These are phyloP conservation scores for Penicillium dipodomyicola DNA, from an alignment of 495 filamentous ascomycete species.

Conservation along the genomic window DNA sequence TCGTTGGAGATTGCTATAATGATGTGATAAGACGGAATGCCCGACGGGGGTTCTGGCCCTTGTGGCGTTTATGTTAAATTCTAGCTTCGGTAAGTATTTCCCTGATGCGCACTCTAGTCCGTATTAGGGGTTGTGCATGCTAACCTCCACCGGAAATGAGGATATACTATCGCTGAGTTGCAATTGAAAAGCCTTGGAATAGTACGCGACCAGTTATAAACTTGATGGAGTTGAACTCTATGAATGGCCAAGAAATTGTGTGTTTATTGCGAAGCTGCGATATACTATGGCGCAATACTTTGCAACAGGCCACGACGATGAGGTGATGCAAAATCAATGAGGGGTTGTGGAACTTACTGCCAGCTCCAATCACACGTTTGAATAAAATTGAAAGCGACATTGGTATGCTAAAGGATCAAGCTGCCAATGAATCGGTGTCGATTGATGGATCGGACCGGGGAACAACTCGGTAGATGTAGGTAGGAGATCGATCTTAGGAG, in stretches of 20 bases:
- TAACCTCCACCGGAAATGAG: background rate
- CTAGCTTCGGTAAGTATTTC: background rate
- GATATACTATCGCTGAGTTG: background rate
- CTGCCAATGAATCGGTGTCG: background rate
- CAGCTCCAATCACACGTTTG: background rate
- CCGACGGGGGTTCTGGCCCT: background rate
- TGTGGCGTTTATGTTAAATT: background rate
- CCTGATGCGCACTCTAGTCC: background rate
- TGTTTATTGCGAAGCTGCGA: background rate
- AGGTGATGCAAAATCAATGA: background rate
- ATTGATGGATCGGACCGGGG: background rate
- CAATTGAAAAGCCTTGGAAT: background rate
- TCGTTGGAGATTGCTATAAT: background rate
- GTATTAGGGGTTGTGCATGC: background rate
- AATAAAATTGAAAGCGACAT: background rate
- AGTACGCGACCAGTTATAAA: background rate
- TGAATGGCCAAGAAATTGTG: conserved; percentile 1
- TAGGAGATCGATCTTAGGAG: background rate
- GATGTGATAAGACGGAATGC: conserved; percentile 3
- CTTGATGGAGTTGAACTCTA: background rate
- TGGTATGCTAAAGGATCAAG: background rate
- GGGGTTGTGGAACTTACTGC: background rate
- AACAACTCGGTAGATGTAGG: background rate
- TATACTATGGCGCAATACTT: conserved; percentile 9
- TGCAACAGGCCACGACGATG: conserved; percentile 2